phyloP scores from a whole-genome alignment of 257 asterid genomes.

The Solanum arcanum region DNA sequence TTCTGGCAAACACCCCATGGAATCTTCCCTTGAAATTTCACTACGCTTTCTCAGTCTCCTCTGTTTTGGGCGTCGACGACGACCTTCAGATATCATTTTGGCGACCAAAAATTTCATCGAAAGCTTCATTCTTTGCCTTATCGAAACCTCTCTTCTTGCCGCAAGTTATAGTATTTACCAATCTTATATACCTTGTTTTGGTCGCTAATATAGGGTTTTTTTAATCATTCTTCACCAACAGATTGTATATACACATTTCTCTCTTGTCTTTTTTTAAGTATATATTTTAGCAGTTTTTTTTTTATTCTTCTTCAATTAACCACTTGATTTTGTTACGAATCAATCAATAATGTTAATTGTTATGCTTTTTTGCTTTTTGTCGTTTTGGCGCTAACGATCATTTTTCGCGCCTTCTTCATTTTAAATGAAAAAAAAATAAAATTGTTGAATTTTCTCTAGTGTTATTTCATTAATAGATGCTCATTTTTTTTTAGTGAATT shows the following conservation, averaged over 20 bases:
- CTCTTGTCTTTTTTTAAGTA: not conserved
- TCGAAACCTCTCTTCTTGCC: not conserved
- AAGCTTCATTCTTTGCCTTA: not conserved
- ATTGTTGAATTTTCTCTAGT: too few relatives aligned
- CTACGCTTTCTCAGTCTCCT: not conserved
- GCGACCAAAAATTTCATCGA: not conserved
- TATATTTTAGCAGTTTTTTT: too few relatives aligned
- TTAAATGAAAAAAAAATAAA: too few relatives aligned
- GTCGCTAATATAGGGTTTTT: not conserved
- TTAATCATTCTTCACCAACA: not conserved
- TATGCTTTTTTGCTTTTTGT: too few relatives aligned
- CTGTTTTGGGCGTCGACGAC: not conserved
- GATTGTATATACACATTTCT: too few relatives aligned
- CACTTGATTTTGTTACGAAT: not conserved
- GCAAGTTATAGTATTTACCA: not conserved
- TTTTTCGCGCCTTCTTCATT: too few relatives aligned
- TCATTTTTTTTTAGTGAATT: too few relatives aligned
- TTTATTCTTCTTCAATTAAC: not conserved
- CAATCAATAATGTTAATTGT: not conserved
- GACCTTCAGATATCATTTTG: not conserved
- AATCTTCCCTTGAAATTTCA: not conserved
- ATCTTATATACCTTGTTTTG: not conserved
- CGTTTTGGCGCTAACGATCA: too few relatives aligned
- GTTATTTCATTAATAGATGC: too few relatives aligned
- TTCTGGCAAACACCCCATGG: not conserved